Evolutionary conservation across 164 flowering plant species (phyloP).

Genomic region (Santalum album): DNA sequence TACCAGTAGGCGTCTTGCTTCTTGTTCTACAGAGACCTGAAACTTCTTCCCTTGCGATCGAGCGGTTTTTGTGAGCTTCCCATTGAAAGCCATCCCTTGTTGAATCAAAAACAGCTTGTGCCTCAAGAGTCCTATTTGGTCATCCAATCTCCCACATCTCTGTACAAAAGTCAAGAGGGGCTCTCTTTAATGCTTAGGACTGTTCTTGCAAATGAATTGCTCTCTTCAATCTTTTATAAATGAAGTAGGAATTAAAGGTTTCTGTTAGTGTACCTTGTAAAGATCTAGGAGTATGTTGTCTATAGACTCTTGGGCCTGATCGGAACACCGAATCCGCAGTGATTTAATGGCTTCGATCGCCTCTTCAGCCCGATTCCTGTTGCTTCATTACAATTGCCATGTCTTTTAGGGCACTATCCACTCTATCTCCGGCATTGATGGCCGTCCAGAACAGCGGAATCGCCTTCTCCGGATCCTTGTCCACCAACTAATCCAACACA

Average conservation of each 20-base stretch:
- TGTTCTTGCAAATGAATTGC: no score
- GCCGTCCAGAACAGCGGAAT: conserved; percentile 98
- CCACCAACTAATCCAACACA: conserved; percentile 57
- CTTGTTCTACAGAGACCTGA: conserved; percentile 94
- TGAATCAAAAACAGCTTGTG: conserved; percentile 79
- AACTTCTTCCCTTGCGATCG: conserved; percentile 98
- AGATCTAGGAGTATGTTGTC: conserved; percentile 93
- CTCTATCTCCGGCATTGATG: conserved; percentile 95
- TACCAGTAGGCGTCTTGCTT: conserved; percentile 92
- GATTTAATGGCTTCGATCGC: conserved; percentile 97
- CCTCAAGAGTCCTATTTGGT: conserved; percentile 73
- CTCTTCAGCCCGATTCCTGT: conserved; percentile 93
- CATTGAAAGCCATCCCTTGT: conserved; percentile 94
- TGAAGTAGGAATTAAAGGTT: background rate
- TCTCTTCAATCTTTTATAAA: no score
- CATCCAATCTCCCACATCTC: conserved; percentile 98
- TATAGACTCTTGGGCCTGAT: conserved; percentile 94
- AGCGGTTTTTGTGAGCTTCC: conserved; percentile 96
- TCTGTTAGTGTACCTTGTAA: conserved; percentile 51
- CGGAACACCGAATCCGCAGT: conserved; percentile 65
- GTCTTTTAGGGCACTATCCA: conserved; percentile 95
- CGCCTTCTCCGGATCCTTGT: conserved; percentile 96
- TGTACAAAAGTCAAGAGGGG: no score
- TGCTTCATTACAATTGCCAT: conserved; percentile 99
- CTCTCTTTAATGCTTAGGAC: no score